phyloP scores from a whole-genome alignment of 768 basidiomycete genomes.

The Collybiopsis luxurians region DNA sequence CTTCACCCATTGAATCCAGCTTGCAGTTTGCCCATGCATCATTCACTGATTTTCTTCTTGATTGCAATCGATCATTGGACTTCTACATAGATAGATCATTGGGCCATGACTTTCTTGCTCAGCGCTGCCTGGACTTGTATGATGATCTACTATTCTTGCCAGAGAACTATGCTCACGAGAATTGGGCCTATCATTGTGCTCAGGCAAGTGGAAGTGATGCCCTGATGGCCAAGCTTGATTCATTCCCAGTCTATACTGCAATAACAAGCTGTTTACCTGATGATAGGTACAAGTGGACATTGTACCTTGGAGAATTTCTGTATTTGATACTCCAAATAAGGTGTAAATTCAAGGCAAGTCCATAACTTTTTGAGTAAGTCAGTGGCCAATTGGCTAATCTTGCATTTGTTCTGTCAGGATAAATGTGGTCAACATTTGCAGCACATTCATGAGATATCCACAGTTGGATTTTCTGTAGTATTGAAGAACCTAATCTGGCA shows the following conservation, averaged over 20 bases:
- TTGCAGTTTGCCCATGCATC: neutral
- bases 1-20: neutral
- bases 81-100: neutral
- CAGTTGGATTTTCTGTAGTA: neutral
- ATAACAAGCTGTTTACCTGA: neutral
- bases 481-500: no score
- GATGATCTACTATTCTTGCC: neutral
- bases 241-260: neutral
- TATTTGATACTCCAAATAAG: neutral
- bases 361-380: neutral
- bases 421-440: neutral
- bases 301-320: neutral
- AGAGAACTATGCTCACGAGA: neutral
- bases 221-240: neutral
- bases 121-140: neutral
- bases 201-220: neutral
- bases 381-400: neutral
- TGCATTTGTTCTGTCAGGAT: neutral
- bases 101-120: neutral
- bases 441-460: neutral
- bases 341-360: neutral
- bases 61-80: neutral
- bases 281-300: neutral
- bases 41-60: neutral
- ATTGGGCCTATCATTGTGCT: no score